A percentile compares a stretch with the other conserved stretches of the same genome.
Evolutionary conservation across 2,329 filamentous ascomycete species (phyloP).

Genomic region (Sporothrix phasma): DNA sequence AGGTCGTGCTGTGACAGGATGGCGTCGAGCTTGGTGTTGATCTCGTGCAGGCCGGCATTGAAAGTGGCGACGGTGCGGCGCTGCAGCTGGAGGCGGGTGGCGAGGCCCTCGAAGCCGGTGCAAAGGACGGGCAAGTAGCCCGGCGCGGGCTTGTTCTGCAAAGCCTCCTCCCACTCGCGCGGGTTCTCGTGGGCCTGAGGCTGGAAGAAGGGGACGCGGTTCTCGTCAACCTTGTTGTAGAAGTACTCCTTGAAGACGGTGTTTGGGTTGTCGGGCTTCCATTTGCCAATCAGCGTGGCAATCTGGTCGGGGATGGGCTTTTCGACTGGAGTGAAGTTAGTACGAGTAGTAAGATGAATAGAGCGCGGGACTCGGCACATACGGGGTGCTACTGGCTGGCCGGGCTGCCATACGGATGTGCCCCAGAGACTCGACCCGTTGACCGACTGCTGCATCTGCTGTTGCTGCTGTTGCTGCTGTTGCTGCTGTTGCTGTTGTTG

Average conservation of each 20-base stretch:
- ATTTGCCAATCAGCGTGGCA: conserved; percentile 58
- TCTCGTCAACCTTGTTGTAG: conserved; percentile 73
- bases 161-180: conserved; percentile 73
- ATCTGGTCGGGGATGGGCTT: conserved; percentile 70
- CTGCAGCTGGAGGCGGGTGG: conserved; percentile 63
- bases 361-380: conserved; percentile 15
- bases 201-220: conserved; percentile 65
- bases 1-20: conserved; percentile 70
- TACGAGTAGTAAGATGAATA: neutral
- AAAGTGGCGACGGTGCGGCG: conserved; percentile 58
- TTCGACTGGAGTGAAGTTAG: conserved; percentile 39
- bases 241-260: conserved; percentile 77
- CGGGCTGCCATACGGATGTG: conserved; percentile 44
- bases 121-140: conserved; percentile 70
- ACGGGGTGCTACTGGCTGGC: conserved; percentile 39
- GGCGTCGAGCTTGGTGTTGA: conserved; percentile 62
- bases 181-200: conserved; percentile 61
- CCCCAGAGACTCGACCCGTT: conserved; percentile 30
- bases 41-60: conserved; percentile 64
- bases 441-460: conserved; percentile 30
- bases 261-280: conserved; percentile 57
- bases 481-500: conserved; percentile 30
- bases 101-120: conserved; percentile 62
- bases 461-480: conserved; percentile 29
- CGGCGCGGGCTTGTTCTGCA: conserved; percentile 66